Percentiles rank a stretch among this genome's conserved stretches.
phyloP scores from a whole-genome alignment of 2,329 filamentous ascomycete species.

The Cytospora chrysosperma region DNA sequence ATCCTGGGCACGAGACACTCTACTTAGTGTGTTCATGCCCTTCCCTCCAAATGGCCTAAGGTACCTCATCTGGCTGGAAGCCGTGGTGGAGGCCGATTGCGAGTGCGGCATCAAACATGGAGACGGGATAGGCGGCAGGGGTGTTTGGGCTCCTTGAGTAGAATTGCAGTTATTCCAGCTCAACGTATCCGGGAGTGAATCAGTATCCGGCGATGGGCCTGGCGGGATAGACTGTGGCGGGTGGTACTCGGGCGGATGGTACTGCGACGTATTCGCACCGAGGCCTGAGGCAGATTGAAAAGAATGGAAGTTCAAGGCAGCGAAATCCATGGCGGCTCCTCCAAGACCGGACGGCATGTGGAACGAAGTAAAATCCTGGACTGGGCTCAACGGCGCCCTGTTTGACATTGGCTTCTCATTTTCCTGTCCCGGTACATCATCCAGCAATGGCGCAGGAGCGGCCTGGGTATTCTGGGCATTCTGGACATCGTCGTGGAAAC shows the following conservation, averaged over 20 bases:
- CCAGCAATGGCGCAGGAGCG: constrained; percentile 6
- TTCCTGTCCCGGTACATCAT: constrained; percentile 42
- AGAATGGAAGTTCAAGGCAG: constrained; percentile 33
- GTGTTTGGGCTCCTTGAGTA: constrained; percentile 37
- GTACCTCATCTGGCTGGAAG: constrained; percentile 51
- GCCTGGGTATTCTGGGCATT: constrained; percentile 28
- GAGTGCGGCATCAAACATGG: constrained; percentile 50
- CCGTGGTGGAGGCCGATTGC: constrained; percentile 53
- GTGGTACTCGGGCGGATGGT: background rate
- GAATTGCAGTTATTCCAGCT: constrained; percentile 48
- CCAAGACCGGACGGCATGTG: constrained; percentile 39
- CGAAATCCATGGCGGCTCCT: constrained; percentile 43
- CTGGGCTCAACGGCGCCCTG: constrained; percentile 53
- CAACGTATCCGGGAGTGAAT: constrained; percentile 56
- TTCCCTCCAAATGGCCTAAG: constrained; percentile 55
- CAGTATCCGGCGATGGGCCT: constrained; percentile 17
- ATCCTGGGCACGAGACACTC: constrained; percentile 35
- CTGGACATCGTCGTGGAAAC: constrained; percentile 55
- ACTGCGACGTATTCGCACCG: constrained; percentile 24
- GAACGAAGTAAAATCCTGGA: constrained; percentile 44
- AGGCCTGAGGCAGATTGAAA: constrained; percentile 36
- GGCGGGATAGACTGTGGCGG: constrained; percentile 7
- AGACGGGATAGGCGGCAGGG: constrained; percentile 47
- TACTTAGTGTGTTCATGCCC: constrained; percentile 53
- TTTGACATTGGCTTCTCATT: constrained; percentile 50